Conservation (phyloP, 2,329 filamentous ascomycete genomes). For the Claviceps lovelessii region DNA sequence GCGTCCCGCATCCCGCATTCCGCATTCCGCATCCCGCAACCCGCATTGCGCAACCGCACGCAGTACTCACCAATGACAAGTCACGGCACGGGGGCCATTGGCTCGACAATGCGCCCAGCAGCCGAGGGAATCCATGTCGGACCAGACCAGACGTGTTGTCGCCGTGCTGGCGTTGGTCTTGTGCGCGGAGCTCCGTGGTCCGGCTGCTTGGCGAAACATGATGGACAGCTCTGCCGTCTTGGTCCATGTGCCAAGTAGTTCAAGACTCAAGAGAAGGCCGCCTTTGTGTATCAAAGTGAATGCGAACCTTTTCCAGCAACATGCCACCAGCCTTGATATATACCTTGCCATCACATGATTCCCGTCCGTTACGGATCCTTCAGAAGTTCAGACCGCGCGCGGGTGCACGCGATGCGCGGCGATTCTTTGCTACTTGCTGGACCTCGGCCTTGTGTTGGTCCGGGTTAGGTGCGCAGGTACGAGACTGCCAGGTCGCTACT, state of each 20-base stretch:
- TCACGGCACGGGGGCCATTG: background rate
- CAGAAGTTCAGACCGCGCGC: too few species aligned
- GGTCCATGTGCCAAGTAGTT: background rate
- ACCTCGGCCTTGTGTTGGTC: conserved; percentile 5
- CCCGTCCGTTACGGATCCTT: background rate
- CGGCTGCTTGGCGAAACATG: background rate
- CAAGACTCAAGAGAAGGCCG: too few species aligned
- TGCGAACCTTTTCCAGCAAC: background rate
- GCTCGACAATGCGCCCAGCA: background rate
- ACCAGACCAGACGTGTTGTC: background rate
- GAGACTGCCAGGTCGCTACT: too few species aligned
- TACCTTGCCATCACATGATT: background rate
- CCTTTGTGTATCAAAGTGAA: background rate
- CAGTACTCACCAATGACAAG: background rate
- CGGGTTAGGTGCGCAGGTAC: background rate
- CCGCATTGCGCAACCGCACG: background rate
- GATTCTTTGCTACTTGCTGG: background rate
- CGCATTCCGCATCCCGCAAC: background rate
- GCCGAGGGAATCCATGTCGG: background rate
- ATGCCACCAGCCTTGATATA: background rate
- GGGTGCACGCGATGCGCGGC: too few species aligned
- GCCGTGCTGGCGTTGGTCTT: background rate
- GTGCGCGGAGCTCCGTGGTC: background rate
- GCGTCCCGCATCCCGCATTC: background rate
- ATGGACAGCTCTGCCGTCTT: background rate